A percentile compares a stretch with the other conserved stretches of the same genome.
Evolutionary conservation across 2,329 filamentous ascomycete genomes (phyloP).

Genomic region (Graphilbum sp.): DNA sequence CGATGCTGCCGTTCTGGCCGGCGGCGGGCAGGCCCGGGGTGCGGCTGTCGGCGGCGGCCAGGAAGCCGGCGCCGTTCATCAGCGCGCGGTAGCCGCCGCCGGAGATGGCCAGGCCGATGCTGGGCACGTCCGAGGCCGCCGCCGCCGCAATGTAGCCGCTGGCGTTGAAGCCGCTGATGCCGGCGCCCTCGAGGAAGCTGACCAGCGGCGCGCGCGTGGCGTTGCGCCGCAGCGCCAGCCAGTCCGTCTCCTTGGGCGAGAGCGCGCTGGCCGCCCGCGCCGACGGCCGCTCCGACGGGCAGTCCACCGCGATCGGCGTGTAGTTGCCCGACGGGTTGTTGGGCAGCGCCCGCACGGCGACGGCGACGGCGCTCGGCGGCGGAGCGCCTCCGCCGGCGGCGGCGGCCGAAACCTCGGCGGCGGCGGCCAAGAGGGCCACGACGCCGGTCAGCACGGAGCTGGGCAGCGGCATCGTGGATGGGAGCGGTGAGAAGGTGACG

Average conservation of each 20-base stretch:
- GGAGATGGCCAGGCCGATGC: constrained; percentile 60
- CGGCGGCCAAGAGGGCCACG: neutral
- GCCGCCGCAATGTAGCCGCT: constrained; percentile 47
- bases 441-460: too few relatives aligned
- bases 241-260: constrained; percentile 54
- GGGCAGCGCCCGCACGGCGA: constrained; percentile 16
- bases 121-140: constrained; percentile 22
- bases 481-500: too few relatives aligned
- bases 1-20: constrained; percentile 42
- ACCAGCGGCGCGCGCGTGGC: constrained; percentile 63
- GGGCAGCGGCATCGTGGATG: too few relatives aligned
- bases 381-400: too few relatives aligned
- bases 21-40: constrained; percentile 42
- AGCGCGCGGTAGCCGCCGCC: constrained; percentile 81
- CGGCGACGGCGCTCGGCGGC: too few relatives aligned
- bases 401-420: too few relatives aligned
- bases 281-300: constrained; percentile 51
- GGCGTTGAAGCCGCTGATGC: constrained; percentile 68
- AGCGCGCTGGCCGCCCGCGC: constrained; percentile 48
- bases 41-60: constrained; percentile 65
- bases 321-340: constrained; percentile 43
- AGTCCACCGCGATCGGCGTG: constrained; percentile 49
- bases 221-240: constrained; percentile 55
- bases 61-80: constrained; percentile 63
- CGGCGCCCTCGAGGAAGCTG: constrained; percentile 52